Conservation (phyloP, 2,329 filamentous ascomycete genomes). For the Aspergillus texensis region DNA sequence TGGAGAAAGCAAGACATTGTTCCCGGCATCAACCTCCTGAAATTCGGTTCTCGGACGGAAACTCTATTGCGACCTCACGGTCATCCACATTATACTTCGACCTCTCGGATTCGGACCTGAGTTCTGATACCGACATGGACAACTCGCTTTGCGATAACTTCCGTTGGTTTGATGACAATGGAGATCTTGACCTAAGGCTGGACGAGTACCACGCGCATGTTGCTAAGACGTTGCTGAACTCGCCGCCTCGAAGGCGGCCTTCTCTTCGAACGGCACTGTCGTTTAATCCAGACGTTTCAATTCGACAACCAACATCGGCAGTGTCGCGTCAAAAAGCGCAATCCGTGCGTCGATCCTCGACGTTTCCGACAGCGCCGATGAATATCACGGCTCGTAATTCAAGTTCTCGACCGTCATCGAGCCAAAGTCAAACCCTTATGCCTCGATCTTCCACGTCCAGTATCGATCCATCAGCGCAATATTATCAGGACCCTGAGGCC, state of each 20-base stretch:
- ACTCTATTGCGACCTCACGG: slow-evolving; percentile 14
- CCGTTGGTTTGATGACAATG: slow-evolving; percentile 73
- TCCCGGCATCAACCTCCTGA: background rate
- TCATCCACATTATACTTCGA: slow-evolving; percentile 29
- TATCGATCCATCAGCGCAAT: slow-evolving; percentile 72
- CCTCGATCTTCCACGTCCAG: slow-evolving; percentile 53
- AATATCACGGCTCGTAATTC: slow-evolving; percentile 32
- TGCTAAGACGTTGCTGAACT: slow-evolving; percentile 48
- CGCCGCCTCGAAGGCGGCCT: slow-evolving; percentile 45
- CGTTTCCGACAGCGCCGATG: slow-evolving; percentile 30
- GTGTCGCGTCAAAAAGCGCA: slow-evolving; percentile 45
- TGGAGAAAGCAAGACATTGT: background rate
- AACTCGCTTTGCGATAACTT: slow-evolving; percentile 68
- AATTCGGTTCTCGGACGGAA: background rate
- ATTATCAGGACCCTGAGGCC: slow-evolving; percentile 90
- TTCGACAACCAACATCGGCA: slow-evolving; percentile 43
- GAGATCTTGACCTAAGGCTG: slow-evolving; percentile 69
- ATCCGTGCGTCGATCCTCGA: slow-evolving; percentile 49
- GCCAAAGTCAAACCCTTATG: slow-evolving; percentile 58
- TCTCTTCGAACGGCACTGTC: slow-evolving; percentile 74
- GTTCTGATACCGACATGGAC: slow-evolving; percentile 45
- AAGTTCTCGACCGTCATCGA: slow-evolving; percentile 44
- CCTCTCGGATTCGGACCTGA: slow-evolving; percentile 21
- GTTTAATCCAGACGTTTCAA: slow-evolving; percentile 66
- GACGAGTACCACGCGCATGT: slow-evolving; percentile 72